phyloP scores from a whole-genome alignment of 2,329 filamentous ascomycete species.

The Gliomastix tumulicola region DNA sequence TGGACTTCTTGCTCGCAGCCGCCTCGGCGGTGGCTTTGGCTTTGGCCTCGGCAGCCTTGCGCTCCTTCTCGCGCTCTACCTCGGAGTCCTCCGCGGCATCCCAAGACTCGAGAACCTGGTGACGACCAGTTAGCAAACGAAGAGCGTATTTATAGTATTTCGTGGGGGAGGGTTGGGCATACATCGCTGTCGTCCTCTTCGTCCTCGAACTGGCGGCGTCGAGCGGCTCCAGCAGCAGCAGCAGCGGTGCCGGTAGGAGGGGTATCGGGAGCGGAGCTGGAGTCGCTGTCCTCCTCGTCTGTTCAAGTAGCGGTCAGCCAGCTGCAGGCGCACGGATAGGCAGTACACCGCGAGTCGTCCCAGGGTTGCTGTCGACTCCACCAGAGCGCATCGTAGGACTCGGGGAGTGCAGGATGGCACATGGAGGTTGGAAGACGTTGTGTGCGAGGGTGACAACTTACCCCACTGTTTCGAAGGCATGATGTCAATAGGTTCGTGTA shows the following conservation, averaged over 20 bases:
- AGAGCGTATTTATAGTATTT: too few species aligned
- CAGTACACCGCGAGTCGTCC: too few species aligned
- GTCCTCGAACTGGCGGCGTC: slow-evolving; percentile 71
- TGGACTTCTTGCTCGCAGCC: slow-evolving; percentile 85
- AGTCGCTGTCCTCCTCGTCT: slow-evolving; percentile 33
- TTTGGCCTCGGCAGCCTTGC: slow-evolving; percentile 78
- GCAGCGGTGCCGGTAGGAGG: slow-evolving; percentile 22
- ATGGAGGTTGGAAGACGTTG: neutral
- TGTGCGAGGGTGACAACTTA: slow-evolving; percentile 1
- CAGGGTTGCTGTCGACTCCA: neutral
- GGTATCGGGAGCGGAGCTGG: slow-evolving; percentile 25
- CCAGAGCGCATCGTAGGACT: slow-evolving; percentile 2
- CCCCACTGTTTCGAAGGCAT: slow-evolving; percentile 27
- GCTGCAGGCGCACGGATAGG: too few species aligned
- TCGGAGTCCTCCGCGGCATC: slow-evolving; percentile 96
- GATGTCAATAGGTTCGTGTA: slow-evolving; percentile 18
- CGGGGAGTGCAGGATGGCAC: neutral
- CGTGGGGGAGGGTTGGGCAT: slow-evolving; percentile 28
- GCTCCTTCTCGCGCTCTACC: slow-evolving; percentile 89
- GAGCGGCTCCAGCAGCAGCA: slow-evolving; percentile 19
- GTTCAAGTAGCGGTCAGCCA: slow-evolving; percentile 11
- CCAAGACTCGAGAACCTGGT: slow-evolving; percentile 88
- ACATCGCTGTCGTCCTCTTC: slow-evolving; percentile 84
- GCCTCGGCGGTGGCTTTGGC: slow-evolving; percentile 85
- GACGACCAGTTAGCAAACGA: too few species aligned